Base-by-base conservation (phyloP, 371 early-diverging fungal species). In the Ecytonucleospora hepatopenaei region DNA sequence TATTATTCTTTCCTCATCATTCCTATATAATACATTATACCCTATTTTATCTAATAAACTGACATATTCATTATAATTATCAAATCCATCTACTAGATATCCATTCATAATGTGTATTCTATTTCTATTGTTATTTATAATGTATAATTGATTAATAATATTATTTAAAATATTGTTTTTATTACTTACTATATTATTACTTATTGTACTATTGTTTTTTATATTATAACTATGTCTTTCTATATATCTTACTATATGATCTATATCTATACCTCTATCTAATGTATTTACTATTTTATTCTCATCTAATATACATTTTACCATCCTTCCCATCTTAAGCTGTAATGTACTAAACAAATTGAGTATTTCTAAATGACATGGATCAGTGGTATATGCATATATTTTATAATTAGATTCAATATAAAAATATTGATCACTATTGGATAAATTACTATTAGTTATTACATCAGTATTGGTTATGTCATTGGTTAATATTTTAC, bases 91-190 rank as follows among this genome's bases (percentile, higher is more conserved):
- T 77, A 91, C 91, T 15, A 92, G 78, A 73, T 83, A 85, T 4
- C 88, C 87, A 66, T 56, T 30, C 66, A 62, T 46, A 5, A 47
- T 49, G 17, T 49, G 48, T 26, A 94, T 79, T 28, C 96, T 82
- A 68, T 94, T 89, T 69, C 88, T 83, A 75, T 94, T 95, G 79
- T 87, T 85, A 77, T 95, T 95, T 95, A 95, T 95, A 62, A 95
- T 78, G 33, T 87, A 82, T 31, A 95, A 88, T 78, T 97, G 97
- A 80, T 93, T 96, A 0, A 89, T 84, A 1, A 97, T 90, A 0
- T 92, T 91, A 15, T 86, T 69, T n/a, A n/a, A n/a, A n/a, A n/a
- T n/a, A n/a, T n/a, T n/a, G n/a, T n/a, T n/a, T n/a, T n/a, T n/a
- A n/a, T n/a, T n/a, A n/a, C n/a, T n/a, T n/a, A n/a, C n/a, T n/a